phyloP scores from a whole-genome alignment of 2,329 filamentous ascomycete species.

The Calonectria ilicicola region DNA sequence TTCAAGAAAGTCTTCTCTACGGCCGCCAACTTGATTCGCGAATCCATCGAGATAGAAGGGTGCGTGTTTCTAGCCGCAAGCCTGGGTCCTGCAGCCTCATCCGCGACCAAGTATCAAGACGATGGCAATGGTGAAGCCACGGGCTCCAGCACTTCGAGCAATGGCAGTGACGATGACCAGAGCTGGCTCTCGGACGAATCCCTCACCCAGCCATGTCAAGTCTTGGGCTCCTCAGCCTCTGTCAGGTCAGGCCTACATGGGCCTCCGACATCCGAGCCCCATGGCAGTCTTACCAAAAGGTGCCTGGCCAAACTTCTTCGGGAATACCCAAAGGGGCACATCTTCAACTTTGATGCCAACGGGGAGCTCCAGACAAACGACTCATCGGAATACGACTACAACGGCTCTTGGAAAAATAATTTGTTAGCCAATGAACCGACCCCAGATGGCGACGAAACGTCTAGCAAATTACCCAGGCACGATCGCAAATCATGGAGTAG shows the following conservation, averaged over 20 bases:
- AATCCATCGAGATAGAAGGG: constrained; percentile 56
- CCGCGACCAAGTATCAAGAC: constrained; percentile 33
- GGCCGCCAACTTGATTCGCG: constrained; percentile 57
- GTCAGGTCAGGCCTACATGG: constrained; percentile 48
- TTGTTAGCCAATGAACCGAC: not conserved
- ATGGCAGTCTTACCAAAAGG: constrained; percentile 49
- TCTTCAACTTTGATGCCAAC: constrained; percentile 58
- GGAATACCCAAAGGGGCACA: constrained; percentile 59
- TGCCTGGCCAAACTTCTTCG: constrained; percentile 55
- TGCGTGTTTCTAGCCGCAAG: constrained; percentile 49
- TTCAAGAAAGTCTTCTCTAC: constrained; percentile 51
- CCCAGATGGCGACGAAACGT: not conserved
- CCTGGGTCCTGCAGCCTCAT: constrained; percentile 21
- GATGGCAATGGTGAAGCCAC: constrained; percentile 21
- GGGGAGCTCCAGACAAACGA: constrained; percentile 50
- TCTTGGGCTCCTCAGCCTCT: constrained; percentile 55
- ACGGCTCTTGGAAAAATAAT: not conserved
- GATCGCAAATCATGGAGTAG: constrained; percentile 24
- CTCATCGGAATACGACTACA: constrained; percentile 44
- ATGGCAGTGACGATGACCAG: constrained; percentile 45
- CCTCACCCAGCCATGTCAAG: constrained; percentile 39
- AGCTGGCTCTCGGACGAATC: constrained; percentile 12
- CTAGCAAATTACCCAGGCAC: constrained; percentile 6
- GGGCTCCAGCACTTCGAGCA: not conserved
- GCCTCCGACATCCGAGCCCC: constrained; percentile 27